Percentiles rank a stretch among this genome's conserved stretches.
These are phyloP conservation scores for Chrysanthemum makinoi DNA, from an alignment of 129 eudicot species.

Conservation along the genomic window DNA sequence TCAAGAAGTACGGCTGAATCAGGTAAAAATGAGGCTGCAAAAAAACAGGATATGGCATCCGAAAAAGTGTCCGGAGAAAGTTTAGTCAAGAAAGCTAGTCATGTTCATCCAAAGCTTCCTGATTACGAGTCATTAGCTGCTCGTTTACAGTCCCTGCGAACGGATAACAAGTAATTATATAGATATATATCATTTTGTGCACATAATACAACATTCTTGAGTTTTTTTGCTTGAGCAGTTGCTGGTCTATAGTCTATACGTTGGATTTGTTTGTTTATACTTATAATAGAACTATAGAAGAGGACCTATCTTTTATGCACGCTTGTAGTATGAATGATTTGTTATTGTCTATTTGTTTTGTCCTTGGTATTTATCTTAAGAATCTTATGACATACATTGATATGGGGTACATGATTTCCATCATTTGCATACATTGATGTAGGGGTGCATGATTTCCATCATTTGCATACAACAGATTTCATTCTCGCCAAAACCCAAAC, in stretches of 20 bases:
- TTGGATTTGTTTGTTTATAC: conserved; percentile 14
- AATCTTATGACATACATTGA: not conserved
- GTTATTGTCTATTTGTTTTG: not conserved
- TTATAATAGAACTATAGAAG: not conserved
- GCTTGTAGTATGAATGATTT: conserved; percentile 1
- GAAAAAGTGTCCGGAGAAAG: conserved; percentile 3
- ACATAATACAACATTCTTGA: conserved; percentile 12
- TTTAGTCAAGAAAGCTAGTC: conserved; percentile 47
- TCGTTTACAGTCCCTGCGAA: conserved; percentile 52
- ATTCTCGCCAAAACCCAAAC: too few species aligned
- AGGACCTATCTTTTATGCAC: not conserved
- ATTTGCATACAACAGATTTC: too few species aligned
- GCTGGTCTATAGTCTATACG: conserved; percentile 10
- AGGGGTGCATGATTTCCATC: too few species aligned
- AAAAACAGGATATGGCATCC: conserved; percentile 18
- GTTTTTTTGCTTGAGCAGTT: conserved; percentile 3
- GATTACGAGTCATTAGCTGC: conserved; percentile 69
- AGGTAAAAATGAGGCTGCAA: conserved; percentile 6
- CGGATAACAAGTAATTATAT: conserved; percentile 34
- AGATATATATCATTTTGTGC: conserved; percentile 22
- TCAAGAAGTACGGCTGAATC: conserved; percentile 17
- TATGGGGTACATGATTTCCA: too few species aligned
- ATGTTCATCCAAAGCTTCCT: conserved; percentile 97
- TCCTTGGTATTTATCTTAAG: not conserved
- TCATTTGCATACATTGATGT: too few species aligned